These are phyloP conservation scores for Simmondsia chinensis DNA, from an alignment of 148 eudicot genomes.

Conservation along the genomic window DNA sequence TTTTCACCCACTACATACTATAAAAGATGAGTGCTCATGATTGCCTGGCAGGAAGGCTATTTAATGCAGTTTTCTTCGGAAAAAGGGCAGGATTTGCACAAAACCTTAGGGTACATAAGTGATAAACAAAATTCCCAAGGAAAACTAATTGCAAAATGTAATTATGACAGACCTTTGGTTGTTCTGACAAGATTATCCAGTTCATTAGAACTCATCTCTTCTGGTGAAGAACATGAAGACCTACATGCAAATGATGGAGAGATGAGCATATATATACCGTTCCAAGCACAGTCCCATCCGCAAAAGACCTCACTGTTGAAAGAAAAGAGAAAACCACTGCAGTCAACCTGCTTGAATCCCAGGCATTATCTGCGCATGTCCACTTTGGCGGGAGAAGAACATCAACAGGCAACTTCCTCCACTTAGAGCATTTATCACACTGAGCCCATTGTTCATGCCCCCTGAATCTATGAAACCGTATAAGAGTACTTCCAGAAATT, in stretches of 20 bases:
- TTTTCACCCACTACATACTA: too few species aligned
- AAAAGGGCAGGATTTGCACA: not conserved
- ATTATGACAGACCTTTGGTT: constrained; percentile 46
- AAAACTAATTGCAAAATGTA: constrained; percentile 1
- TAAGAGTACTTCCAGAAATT: too few species aligned
- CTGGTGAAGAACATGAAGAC: constrained; percentile 65
- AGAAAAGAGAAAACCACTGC: not conserved
- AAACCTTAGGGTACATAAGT: not conserved
- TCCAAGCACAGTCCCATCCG: not conserved
- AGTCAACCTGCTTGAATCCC: constrained; percentile 71
- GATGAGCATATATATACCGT: not conserved
- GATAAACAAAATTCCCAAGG: constrained; percentile 2
- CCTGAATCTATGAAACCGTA: constrained; percentile 29
- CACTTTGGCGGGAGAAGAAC: constrained; percentile 78
- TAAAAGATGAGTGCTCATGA: too few species aligned
- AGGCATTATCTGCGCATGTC: constrained; percentile 66
- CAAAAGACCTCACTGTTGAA: not conserved
- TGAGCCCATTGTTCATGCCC: constrained; percentile 87
- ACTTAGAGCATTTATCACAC: constrained; percentile 78
- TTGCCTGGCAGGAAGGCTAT: too few species aligned
- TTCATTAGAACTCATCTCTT: constrained; percentile 47
- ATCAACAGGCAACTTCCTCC: constrained; percentile 75
- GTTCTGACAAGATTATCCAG: constrained; percentile 30
- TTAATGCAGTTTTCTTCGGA: too few species aligned
- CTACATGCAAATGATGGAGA: constrained; percentile 23